Percentiles rank a stretch among this genome's conserved stretches.
These are phyloP conservation scores for Aureobasidium pullulans DNA, from an alignment of 2,329 filamentous ascomycete genomes.

Conservation along the genomic window DNA sequence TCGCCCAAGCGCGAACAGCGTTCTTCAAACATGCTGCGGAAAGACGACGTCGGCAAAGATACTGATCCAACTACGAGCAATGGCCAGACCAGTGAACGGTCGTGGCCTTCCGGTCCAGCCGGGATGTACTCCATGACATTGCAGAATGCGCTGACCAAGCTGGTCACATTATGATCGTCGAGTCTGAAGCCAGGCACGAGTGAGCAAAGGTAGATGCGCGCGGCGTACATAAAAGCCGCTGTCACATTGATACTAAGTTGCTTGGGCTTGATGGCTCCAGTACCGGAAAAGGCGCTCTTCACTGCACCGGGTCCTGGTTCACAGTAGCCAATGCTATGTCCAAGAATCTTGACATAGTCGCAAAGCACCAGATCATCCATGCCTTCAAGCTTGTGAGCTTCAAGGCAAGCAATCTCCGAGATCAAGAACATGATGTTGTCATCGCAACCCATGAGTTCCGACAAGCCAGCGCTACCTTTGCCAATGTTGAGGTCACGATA, in stretches of 20 bases:
- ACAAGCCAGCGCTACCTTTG: conserved; percentile 61
- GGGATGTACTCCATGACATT: conserved; percentile 75
- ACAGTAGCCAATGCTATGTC: conserved; percentile 75
- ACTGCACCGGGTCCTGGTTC: conserved; percentile 44
- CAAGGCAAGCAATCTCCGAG: conserved; percentile 92
- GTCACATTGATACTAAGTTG: conserved; percentile 86
- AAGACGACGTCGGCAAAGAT: conserved; percentile 62
- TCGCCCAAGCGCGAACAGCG: conserved; percentile 70
- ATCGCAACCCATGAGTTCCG: conserved; percentile 94
- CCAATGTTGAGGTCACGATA: conserved; percentile 86
- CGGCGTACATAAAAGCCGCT: conserved; percentile 80
- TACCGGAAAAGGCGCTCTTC: conserved; percentile 48
- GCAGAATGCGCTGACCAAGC: conserved; percentile 70
- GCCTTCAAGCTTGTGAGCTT: conserved; percentile 73
- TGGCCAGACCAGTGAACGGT: conserved; percentile 88
- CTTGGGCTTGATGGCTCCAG: conserved; percentile 70
- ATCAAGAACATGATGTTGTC: conserved; percentile 97
- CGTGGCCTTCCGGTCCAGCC: conserved; percentile 71
- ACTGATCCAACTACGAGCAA: conserved; percentile 79
- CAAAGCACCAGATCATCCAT: conserved; percentile 82
- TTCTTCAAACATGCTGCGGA: conserved; percentile 71
- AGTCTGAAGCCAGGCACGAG: conserved; percentile 83
- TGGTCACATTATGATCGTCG: conserved; percentile 63
- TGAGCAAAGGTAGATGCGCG: conserved; percentile 94
- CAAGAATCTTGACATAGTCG: conserved; percentile 81